phyloP scores from a whole-genome alignment of 2,329 filamentous ascomycete species.

The Aspergillus ochraceoroseus region DNA sequence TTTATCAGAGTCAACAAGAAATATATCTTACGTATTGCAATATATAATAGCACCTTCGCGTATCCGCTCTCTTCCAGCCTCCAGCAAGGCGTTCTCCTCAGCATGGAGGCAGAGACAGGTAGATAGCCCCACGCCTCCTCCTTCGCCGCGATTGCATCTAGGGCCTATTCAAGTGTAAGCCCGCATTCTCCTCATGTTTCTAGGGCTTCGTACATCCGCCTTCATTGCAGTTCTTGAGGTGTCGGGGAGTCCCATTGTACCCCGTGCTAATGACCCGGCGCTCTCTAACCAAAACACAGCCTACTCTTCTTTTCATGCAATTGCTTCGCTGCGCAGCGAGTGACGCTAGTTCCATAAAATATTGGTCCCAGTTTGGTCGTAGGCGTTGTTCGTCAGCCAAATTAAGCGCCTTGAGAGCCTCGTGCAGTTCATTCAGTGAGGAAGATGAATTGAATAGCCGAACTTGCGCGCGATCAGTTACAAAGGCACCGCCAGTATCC shows the following conservation, averaged over 20 bases:
- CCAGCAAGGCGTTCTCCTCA: slow-evolving; percentile 92
- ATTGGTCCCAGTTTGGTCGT: slow-evolving; percentile 88
- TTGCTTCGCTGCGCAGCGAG: slow-evolving; percentile 87
- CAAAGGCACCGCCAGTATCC: slow-evolving; percentile 62
- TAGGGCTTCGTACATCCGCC: slow-evolving; percentile 63
- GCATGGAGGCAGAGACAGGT: slow-evolving; percentile 97
- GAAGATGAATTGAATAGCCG: slow-evolving; percentile 80
- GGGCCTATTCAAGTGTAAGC: slow-evolving; percentile 39
- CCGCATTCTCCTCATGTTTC: not conserved
- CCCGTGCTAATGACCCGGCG: slow-evolving; percentile 88
- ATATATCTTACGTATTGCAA: slow-evolving; percentile 71
- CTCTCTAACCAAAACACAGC: slow-evolving; percentile 83
- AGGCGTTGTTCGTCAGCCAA: slow-evolving; percentile 73
- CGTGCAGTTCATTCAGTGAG: slow-evolving; percentile 65
- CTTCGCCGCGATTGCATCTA: slow-evolving; percentile 73
- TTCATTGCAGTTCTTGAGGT: slow-evolving; percentile 83
- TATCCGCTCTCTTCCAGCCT: slow-evolving; percentile 88
- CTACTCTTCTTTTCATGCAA: slow-evolving; percentile 96
- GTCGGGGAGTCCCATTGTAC: slow-evolving; percentile 94
- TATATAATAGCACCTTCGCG: slow-evolving; percentile 78
- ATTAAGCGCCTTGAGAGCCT: slow-evolving; percentile 67
- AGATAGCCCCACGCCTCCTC: slow-evolving; percentile 66
- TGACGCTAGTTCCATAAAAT: slow-evolving; percentile 96
- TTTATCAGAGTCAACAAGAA: not conserved
- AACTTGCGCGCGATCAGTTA: slow-evolving; percentile 76